Base-by-base conservation (phyloP, 2,329 filamentous ascomycete genomes). In the Claviceps monticola region DNA sequence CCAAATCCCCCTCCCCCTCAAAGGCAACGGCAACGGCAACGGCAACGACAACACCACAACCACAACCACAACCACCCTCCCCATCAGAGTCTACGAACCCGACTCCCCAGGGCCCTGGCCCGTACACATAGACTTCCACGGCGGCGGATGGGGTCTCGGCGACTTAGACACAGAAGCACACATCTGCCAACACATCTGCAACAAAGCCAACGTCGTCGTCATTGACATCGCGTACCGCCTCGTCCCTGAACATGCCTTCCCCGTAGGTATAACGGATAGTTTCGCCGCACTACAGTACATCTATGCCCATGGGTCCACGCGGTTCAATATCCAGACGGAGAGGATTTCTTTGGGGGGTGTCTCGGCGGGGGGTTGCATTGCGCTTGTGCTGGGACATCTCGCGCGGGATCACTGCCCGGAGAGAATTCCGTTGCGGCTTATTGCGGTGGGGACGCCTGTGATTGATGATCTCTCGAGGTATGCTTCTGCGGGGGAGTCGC, bases 151-250 rank as follows among this genome's bases (percentile, higher is more conserved):
- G 67, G 72, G 71, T 0, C 64, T 76, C 1, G 74, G 74, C 1
- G 73, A 74, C 53, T 62, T 76, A 13, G 68, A 72, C 19, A 74
- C 72, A 0, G 74, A 76, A 61, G 63, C 68, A 3, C 68, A 74
- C 55, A 70, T 75, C 51, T 74, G 72, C 65, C 65, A 66, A 49
- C 71, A 75, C 56, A 64, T 76, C 23, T 73, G 68, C 60, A 62
- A 64, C 29, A 63, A 68, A 46, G 69, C 68, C 21, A 62, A 64
- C 26, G 72, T 73, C 29, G 66, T 65, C 14, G 72, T 77, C 29
- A 65, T 79, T 51, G 71, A 75, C 56, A 70, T 77, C 11, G 73
- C 61, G n/a, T 79, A 78, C 57, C 69, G 74, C 4, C 67, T 76
- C 1, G 71, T 74, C 0, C 75, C 75, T 8, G 74, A 77, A 58